Evolutionary conservation across 306 rosid genomes (phyloP), one percentile per base, ranked within the genome.

Genomic region (Fagus crenata): DNA sequence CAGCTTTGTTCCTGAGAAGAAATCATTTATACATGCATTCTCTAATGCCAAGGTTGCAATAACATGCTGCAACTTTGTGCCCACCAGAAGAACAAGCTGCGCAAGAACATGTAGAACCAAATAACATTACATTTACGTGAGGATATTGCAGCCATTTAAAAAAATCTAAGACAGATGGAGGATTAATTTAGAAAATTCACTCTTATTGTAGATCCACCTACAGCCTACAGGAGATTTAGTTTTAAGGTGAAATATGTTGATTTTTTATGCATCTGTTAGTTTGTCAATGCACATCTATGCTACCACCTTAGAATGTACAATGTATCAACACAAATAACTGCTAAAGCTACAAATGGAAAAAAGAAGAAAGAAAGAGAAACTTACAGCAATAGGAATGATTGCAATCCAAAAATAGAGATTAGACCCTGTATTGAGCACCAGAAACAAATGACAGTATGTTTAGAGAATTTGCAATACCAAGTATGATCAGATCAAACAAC

Each of bases 351-450:
- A 14, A 49, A 61, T 6, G 17, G 4, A 46, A 69, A 82, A 69
- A 14, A 51, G 67, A 54, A 78, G 9, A 65, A 83, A 63, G 51
- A 28, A 71, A 68, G 80, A 49, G 76, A 61, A 58, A 87, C 97
- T 92, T 86, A 92, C 97, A 49, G 89, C 41, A 59, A 90, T 69
- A 74, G 99, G 99, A 85, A 90, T 87, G 78, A 91, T 85, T 49
- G 99, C 99, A 78, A 92, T 95, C 99, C 99, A 95, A 89, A 95
- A 90, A 77, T 95, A 92, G 32, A 95, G 96, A 86, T 95, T 95
- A 64, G 99, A 92, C 60, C 99, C 99, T 95, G 96, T 32, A 22
- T 63, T 65, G 75, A 37, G 72, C 73, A 67, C 67, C 72, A 65
- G 54, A 32, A 83, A 54, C 70, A 14, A 63, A 22, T 8, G 31